These are phyloP conservation scores for Bryoglossum gracile DNA, from an alignment of 495 filamentous ascomycete genomes.

Conservation along the genomic window DNA sequence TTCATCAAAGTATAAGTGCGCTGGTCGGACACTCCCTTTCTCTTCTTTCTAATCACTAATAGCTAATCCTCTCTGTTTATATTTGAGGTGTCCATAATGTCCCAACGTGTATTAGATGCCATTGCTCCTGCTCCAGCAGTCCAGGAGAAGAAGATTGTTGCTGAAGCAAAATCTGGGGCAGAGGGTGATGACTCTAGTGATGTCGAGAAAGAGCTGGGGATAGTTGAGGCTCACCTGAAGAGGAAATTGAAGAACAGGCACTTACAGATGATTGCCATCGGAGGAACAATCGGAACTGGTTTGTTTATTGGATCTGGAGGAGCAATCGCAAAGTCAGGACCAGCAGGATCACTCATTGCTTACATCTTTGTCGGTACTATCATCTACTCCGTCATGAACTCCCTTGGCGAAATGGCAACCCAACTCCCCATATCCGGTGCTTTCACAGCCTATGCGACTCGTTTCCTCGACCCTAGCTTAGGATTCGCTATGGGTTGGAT, in stretches of 20 bases:
- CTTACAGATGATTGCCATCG: conserved; percentile 79
- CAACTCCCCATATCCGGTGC: conserved; percentile 68
- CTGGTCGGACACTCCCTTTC: too few relatives aligned
- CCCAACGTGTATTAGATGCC: conserved; percentile 31
- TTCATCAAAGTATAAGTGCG: too few relatives aligned
- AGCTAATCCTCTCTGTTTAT: too few relatives aligned
- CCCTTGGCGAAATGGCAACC: conserved; percentile 64
- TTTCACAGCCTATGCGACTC: conserved; percentile 64
- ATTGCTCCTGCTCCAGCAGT: neutral
- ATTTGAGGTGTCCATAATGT: too few relatives aligned
- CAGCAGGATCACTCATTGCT: conserved; percentile 58
- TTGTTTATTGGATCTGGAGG: conserved; percentile 65
- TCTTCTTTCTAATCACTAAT: neutral
- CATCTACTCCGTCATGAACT: conserved; percentile 53
- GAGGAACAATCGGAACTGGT: conserved; percentile 52
- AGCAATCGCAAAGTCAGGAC: conserved; percentile 55
- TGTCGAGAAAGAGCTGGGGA: conserved; percentile 19
- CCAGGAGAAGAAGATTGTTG: conserved; percentile 1
- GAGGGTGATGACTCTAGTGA: neutral
- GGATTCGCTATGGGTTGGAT: conserved; percentile 82
- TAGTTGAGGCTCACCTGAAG: conserved; percentile 23
- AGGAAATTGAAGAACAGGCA: conserved; percentile 59
- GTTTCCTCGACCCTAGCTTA: conserved; percentile 66
- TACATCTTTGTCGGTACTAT: conserved; percentile 59
- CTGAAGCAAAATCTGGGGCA: neutral